Conservation (phyloP, 176 grass and related monocot genomes). For the Zoysia japonica region DNA sequence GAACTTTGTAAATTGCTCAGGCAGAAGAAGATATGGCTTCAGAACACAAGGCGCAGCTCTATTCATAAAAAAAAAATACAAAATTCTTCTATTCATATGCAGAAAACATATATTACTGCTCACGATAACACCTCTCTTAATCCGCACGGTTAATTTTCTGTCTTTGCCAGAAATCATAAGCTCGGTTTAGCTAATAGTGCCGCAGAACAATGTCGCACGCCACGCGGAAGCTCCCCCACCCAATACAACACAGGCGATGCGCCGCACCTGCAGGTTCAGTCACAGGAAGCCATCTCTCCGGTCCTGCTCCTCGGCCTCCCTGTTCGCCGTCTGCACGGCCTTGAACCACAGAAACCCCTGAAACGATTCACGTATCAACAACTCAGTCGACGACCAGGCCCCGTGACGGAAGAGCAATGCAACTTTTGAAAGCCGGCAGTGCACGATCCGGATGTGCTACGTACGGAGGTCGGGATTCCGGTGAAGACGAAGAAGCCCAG, state of each 20-base stretch:
- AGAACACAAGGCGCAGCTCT: too few species aligned
- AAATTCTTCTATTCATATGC: neutral
- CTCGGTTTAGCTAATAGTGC: too few species aligned
- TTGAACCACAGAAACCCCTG: slow-evolving; percentile 90
- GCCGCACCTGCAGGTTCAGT: neutral
- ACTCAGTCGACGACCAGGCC: neutral
- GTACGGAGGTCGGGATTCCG: slow-evolving; percentile 88
- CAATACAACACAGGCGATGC: neutral
- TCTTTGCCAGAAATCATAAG: neutral
- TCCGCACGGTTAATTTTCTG: too few species aligned
- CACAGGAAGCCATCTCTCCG: slow-evolving; percentile 63
- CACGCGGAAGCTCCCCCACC: neutral
- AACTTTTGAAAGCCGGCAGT: neutral
- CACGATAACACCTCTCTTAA: neutral
- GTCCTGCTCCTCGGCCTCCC: slow-evolving; percentile 85
- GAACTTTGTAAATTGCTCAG: too few species aligned
- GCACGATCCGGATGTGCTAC: neutral
- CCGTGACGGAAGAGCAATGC: neutral
- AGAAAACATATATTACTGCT: neutral
- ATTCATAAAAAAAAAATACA: neutral
- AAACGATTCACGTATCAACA: neutral
- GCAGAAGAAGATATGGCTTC: neutral
- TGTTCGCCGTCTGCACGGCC: slow-evolving; percentile 82
- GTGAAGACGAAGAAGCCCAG: slow-evolving; percentile 96
- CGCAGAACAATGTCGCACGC: neutral